Percentiles rank a stretch among this genome's conserved stretches.
Evolutionary conservation across 179 eudicot species (phyloP).

Genomic region (Carnegiea gigantea): DNA sequence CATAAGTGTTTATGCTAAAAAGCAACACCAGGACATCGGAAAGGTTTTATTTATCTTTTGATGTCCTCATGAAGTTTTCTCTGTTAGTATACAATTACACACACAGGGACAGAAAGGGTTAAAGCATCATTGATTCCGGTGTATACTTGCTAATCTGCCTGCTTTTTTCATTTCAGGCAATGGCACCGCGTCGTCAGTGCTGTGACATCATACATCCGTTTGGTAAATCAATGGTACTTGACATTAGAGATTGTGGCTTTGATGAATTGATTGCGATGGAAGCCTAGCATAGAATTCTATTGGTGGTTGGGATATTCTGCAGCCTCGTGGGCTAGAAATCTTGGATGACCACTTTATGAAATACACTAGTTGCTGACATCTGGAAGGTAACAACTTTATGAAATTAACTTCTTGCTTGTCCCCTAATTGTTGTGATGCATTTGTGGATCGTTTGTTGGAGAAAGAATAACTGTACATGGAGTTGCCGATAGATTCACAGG

Average conservation of each 20-base stretch:
- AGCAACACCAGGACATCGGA: constrained; percentile 33
- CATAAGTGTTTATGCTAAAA: constrained; percentile 49
- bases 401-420: neutral
- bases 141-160: neutral
- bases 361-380: neutral
- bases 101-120: neutral
- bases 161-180: constrained; percentile 31
- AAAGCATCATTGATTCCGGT: neutral
- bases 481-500: neutral
- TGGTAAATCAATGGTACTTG: constrained; percentile 43
- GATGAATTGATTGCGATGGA: constrained; percentile 64
- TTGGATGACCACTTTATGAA: constrained; percentile 14
- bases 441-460: neutral
- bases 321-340: constrained; percentile 14
- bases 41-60: constrained; percentile 35
- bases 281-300: constrained; percentile 4
- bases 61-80: neutral
- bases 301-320: neutral
- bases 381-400: constrained; percentile 20
- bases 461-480: neutral
- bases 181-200: constrained; percentile 64
- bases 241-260: constrained; percentile 46
- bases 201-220: constrained; percentile 56
- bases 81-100: neutral
- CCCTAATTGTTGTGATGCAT: neutral